These are phyloP conservation scores for Fraxinus platypoda DNA, from an alignment of 305 asterid genomes.

Conservation along the genomic window DNA sequence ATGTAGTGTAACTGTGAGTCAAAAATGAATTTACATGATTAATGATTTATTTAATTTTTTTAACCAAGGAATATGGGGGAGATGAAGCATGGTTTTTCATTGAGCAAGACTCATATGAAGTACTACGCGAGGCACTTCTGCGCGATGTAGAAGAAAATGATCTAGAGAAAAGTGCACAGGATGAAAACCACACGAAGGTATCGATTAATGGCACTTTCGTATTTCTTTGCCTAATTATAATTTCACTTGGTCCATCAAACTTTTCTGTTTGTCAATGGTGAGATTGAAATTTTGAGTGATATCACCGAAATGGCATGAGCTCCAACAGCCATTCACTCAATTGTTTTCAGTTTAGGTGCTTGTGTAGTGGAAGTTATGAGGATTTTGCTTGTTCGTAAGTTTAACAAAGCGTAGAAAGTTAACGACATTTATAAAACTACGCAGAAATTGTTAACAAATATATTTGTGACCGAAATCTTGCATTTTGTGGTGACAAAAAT, in stretches of 20 bases:
- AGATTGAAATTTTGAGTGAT: background rate
- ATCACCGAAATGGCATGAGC: background rate
- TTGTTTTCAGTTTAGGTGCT: background rate
- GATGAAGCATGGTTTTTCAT: slow-evolving; percentile 30
- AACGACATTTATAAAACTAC: background rate
- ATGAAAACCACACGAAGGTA: background rate
- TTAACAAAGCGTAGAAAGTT: background rate
- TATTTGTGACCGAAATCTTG: background rate
- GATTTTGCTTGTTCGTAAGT: background rate
- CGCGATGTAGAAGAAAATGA: slow-evolving; percentile 17
- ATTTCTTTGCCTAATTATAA: background rate
- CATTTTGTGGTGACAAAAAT: background rate
- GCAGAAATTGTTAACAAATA: background rate
- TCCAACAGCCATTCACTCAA: background rate
- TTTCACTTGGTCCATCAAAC: background rate
- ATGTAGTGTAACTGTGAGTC: background rate
- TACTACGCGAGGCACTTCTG: slow-evolving; percentile 30
- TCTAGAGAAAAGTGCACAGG: background rate
- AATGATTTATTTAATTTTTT: background rate
- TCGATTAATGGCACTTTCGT: background rate
- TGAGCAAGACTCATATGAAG: slow-evolving; percentile 30
- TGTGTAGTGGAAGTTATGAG: background rate
- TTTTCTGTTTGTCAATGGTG: background rate
- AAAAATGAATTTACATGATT: background rate
- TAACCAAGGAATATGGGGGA: slow-evolving; percentile 28